Evolutionary conservation across 1,284 basidiomycete species (phyloP), one percentile per base, ranked within the genome.

Genomic region (Volvariella surrecta): DNA sequence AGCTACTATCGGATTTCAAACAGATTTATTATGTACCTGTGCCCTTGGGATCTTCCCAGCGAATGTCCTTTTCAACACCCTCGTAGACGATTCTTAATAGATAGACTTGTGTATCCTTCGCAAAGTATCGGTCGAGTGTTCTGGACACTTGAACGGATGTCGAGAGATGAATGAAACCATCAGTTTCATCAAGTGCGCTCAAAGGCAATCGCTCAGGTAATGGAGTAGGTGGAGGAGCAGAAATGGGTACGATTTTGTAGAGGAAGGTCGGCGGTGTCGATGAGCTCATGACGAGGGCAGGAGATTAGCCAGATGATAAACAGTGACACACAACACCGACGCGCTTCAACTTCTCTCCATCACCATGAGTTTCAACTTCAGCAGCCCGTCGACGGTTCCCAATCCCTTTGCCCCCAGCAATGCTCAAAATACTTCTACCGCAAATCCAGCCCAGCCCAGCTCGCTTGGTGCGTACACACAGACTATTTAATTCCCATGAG

Each of bases 111-210:
- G 60, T 50, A 21, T 62, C 53, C 16, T 60, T 50, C 10, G 51
- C 52, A 59, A 80, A 82, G 64, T 77, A 81, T 40, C 62, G 62
- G 35, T 69, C 62, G 18, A 79, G 60, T 1, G 76, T 79, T 34
- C 61, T 63, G 1, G 69, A 66, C 9, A 78, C 56, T 57, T 81
- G 78, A 6, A 53, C 30, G 0, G 73, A 66, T 7, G 72, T 73
- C 13, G 76, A 80, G 32, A 81, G 63, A 55, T 81, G 79, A 39
- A 82, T 68, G 63, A 78, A 80, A 11, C 75, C 74, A 22, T 37
- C 38, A 16, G 37, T 19, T 32, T 39, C 20, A 20, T 45, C 44
- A 2, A 45, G 44, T 11, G 18, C 3, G 20, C 44, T 45, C 21
- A 45, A 18, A 11, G 44, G 44, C 22, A 45, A 32, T 3, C n/a